Conservation (phyloP, 495 filamentous ascomycete genomes). For the Pseudevernia furfuracea region DNA sequence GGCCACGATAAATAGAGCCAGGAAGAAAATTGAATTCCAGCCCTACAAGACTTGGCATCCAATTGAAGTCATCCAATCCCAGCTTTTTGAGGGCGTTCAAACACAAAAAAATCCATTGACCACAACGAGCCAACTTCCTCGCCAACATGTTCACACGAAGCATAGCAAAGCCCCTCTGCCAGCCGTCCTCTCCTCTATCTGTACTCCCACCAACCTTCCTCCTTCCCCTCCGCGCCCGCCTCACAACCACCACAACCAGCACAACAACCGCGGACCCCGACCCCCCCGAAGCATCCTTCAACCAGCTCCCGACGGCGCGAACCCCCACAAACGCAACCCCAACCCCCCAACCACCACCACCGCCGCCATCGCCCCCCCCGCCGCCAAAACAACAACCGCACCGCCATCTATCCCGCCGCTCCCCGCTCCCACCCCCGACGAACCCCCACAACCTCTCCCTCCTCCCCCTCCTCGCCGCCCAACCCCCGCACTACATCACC, state of each 20-base stretch:
- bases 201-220: slow-evolving; percentile 6
- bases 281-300: slow-evolving; percentile 15
- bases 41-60: not conserved
- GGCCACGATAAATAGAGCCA: too few species aligned
- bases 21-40: too few species aligned
- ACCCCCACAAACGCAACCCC: slow-evolving; percentile 36
- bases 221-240: slow-evolving; percentile 24
- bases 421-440: slow-evolving; percentile 23
- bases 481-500: slow-evolving; percentile 78
- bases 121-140: not conserved
- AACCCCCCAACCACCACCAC: slow-evolving; percentile 25
- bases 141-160: slow-evolving; percentile 17
- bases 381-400: slow-evolving; percentile 27
- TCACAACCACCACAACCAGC: slow-evolving; percentile 21
- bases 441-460: slow-evolving; percentile 44
- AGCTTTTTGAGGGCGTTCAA: not conserved
- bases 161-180: not conserved
- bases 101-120: not conserved
- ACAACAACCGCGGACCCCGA: slow-evolving; percentile 21
- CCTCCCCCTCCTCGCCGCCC: slow-evolving; percentile 64
- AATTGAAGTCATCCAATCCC: not conserved
- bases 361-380: too few species aligned
- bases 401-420: slow-evolving; percentile 29
- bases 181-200: not conserved
- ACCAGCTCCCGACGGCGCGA: slow-evolving; percentile 26